Conservation (phyloP, 2,329 filamentous ascomycete genomes). For the Plenodomus tracheiphilus region DNA sequence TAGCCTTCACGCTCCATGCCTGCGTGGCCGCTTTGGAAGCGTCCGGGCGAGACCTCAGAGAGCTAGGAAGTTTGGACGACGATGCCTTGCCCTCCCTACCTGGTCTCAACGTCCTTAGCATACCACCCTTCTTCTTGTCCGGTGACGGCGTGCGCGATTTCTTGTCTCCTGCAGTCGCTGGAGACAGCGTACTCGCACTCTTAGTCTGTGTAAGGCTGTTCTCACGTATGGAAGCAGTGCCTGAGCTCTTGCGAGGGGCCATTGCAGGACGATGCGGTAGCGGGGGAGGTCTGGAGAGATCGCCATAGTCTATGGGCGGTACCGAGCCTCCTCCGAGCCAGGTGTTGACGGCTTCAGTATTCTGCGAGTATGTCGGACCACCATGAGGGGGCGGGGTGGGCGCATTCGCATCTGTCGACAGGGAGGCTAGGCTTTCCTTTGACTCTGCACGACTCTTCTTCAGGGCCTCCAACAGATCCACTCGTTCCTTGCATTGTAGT, state of each 20-base stretch:
- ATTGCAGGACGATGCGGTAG: slow-evolving; percentile 61
- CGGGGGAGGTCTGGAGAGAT: slow-evolving; percentile 73
- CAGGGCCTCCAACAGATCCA: slow-evolving; percentile 83
- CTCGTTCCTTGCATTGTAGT: slow-evolving; percentile 88
- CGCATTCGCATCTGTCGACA: slow-evolving; percentile 21
- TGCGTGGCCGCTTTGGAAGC: slow-evolving; percentile 66
- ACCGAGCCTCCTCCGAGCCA: slow-evolving; percentile 83
- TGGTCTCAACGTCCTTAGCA: slow-evolving; percentile 60
- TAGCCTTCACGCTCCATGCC: slow-evolving; percentile 56
- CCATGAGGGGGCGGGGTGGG: slow-evolving; percentile 29
- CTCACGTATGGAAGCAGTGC: slow-evolving; percentile 25
- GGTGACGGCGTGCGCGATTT: slow-evolving; percentile 63
- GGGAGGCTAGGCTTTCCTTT: slow-evolving; percentile 38
- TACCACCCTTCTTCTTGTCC: slow-evolving; percentile 62
- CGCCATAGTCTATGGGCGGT: slow-evolving; percentile 75
- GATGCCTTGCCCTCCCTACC: slow-evolving; percentile 50
- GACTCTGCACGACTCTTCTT: slow-evolving; percentile 65
- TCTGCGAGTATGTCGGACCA: slow-evolving; percentile 11
- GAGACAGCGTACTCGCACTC: slow-evolving; percentile 37
- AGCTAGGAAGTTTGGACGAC: slow-evolving; percentile 51
- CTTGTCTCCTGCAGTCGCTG: slow-evolving; percentile 44
- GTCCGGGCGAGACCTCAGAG: slow-evolving; percentile 52
- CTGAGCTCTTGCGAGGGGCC: slow-evolving; percentile 52
- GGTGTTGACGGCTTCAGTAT: slow-evolving; percentile 19
- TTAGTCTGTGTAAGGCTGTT: slow-evolving; percentile 26